Conservation (phyloP, 148 eudicot genomes). For the Fagopyrum esculentum region DNA sequence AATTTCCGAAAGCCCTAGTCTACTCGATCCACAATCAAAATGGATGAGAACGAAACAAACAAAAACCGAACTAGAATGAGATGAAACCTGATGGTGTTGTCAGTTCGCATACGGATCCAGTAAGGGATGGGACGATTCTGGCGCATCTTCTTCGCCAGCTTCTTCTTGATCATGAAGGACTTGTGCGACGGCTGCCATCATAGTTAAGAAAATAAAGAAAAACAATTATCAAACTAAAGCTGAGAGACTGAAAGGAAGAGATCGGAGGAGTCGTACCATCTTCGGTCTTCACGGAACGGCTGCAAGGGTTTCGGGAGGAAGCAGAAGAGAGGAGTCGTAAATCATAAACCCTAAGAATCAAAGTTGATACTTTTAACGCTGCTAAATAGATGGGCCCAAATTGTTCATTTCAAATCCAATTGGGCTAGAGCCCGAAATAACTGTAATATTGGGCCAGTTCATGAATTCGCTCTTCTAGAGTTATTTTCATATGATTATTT, state of each 20-base stretch:
- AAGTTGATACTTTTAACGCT: background rate
- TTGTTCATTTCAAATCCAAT: background rate
- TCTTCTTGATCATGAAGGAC: conserved; percentile 75
- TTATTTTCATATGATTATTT: too few relatives aligned
- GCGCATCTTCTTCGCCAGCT: conserved; percentile 88
- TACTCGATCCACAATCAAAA: background rate
- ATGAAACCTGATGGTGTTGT: conserved; percentile 62
- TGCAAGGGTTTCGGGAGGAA: background rate
- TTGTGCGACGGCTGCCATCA: conserved; percentile 73
- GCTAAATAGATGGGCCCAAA: conserved; percentile 2
- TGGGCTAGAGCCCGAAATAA: background rate
- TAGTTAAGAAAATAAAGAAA: background rate
- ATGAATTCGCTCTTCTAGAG: too few relatives aligned
- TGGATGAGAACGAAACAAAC: background rate
- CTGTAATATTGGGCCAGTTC: background rate
- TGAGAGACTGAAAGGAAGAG: background rate
- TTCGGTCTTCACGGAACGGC: conserved; percentile 1
- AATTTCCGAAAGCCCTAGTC: background rate
- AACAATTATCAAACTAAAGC: background rate
- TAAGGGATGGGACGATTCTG: conserved; percentile 83
- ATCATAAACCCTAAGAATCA: background rate
- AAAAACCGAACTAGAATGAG: background rate
- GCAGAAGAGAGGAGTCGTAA: background rate
- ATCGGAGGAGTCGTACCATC: conserved; percentile 10
- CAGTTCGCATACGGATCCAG: conserved; percentile 89